phyloP scores from a whole-genome alignment of 805 yeast species.

The Saccharomycopsis malanga region DNA sequence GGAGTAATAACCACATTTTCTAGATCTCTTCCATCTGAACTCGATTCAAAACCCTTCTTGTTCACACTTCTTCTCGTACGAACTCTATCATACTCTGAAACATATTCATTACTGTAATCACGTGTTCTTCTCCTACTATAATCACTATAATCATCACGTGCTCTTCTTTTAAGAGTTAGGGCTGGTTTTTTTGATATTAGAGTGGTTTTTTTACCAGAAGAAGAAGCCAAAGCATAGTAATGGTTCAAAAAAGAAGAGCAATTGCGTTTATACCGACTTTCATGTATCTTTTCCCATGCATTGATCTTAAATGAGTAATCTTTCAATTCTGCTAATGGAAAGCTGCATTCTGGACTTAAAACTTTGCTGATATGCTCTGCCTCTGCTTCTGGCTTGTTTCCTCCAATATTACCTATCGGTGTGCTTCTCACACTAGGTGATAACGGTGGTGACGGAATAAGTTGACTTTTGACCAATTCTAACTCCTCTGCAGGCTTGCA shows the following conservation, averaged over 20 bases:
- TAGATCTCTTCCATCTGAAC: background rate
- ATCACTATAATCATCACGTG: slow-evolving; percentile 3
- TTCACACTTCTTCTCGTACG: slow-evolving; percentile 50
- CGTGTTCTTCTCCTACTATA: slow-evolving; percentile 19
- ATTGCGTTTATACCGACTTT: slow-evolving; percentile 38
- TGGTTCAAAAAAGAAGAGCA: slow-evolving; percentile 49
- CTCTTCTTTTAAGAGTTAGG: slow-evolving; percentile 1
- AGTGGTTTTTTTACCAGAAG: slow-evolving; percentile 22
- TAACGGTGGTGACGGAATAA: slow-evolving; percentile 40
- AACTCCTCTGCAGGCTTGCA: no score
- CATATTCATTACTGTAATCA: slow-evolving; percentile 9
- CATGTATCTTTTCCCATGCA: slow-evolving; percentile 42
- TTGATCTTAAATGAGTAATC: slow-evolving; percentile 42
- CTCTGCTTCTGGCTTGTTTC: background rate
- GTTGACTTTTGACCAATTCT: slow-evolving; percentile 21
- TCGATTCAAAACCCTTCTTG: slow-evolving; percentile 26
- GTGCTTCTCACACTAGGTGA: slow-evolving; percentile 32
- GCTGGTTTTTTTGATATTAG: slow-evolving; percentile 26
- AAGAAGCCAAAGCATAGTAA: slow-evolving; percentile 30
- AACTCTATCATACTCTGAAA: slow-evolving; percentile 35
- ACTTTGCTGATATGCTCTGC: background rate
- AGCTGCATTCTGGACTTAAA: slow-evolving; percentile 25
- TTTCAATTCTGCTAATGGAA: slow-evolving; percentile 43
- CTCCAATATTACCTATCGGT: background rate
- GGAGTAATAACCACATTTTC: slow-evolving; percentile 16